Percentiles rank a stretch among this genome's conserved stretches.
These are phyloP conservation scores for Croton setiger DNA, from an alignment of 441 rosid species.

Conservation along the genomic window DNA sequence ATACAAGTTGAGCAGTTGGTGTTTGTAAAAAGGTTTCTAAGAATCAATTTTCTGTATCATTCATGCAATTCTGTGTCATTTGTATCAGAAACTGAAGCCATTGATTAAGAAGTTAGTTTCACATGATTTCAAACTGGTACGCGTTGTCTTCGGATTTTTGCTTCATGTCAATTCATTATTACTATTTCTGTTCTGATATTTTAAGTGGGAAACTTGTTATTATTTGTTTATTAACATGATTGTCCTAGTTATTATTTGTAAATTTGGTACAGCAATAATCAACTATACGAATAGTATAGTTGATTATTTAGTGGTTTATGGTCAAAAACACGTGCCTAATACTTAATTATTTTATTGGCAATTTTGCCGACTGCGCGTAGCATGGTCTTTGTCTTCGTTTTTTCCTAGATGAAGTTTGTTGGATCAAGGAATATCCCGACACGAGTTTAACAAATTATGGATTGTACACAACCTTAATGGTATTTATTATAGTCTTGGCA, in stretches of 20 bases:
- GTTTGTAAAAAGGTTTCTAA: not conserved
- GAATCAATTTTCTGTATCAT: not conserved
- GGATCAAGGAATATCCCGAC: too few relatives aligned
- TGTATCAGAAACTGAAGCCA: not conserved
- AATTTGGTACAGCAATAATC: too few relatives aligned
- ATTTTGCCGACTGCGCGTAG: not conserved
- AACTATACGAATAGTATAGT: too few relatives aligned
- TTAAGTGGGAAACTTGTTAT: not conserved
- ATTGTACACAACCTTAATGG: too few relatives aligned
- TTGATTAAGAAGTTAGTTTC: too few relatives aligned
- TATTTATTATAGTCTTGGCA: too few relatives aligned
- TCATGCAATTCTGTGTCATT: not conserved
- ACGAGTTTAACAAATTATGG: too few relatives aligned
- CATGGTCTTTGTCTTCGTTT: not conserved
- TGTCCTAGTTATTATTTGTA: not conserved
- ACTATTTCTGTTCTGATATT: too few relatives aligned
- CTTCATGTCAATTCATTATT: not conserved
- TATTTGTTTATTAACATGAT: not conserved
- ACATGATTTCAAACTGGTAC: not conserved
- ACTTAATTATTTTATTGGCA: not conserved
- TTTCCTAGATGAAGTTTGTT: not conserved
- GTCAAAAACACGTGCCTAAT: not conserved
- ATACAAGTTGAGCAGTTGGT: not conserved
- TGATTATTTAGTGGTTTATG: not conserved
- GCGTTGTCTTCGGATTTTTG: not conserved